phyloP scores from a whole-genome alignment of 2,329 filamentous ascomycete genomes.

The Ceratocystis destructans region DNA sequence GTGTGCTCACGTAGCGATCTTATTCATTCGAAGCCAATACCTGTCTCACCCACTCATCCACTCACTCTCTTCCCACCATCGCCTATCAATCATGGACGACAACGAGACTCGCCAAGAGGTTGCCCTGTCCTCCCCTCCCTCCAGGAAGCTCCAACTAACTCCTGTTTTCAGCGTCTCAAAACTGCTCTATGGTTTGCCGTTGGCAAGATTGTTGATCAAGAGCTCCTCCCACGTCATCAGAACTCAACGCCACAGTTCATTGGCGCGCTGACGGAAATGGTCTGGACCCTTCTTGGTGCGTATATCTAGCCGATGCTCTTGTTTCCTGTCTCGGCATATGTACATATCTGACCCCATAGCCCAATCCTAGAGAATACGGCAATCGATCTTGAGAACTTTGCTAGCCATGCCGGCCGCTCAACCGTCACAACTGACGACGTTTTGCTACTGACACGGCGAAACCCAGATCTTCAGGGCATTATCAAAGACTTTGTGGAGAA shows the following conservation, averaged over 20 bases:
- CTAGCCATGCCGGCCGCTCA: slow-evolving; percentile 64
- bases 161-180: slow-evolving; percentile 53
- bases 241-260: slow-evolving; percentile 92
- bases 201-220: slow-evolving; percentile 78
- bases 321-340: not conserved
- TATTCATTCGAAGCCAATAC: not conserved
- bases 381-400: slow-evolving; percentile 42
- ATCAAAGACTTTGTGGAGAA: slow-evolving; percentile 55
- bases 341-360: not conserved
- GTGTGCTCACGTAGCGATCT: not conserved
- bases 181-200: slow-evolving; percentile 72
- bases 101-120: slow-evolving; percentile 18
- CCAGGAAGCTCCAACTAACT: not conserved
- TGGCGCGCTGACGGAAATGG: slow-evolving; percentile 69
- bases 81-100: slow-evolving; percentile 14
- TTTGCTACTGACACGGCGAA: slow-evolving; percentile 70
- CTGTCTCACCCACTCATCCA: not conserved
- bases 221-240: slow-evolving; percentile 46
- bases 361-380: slow-evolving; percentile 36
- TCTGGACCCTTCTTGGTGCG: slow-evolving; percentile 74
- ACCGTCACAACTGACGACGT: slow-evolving; percentile 80
- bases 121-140: not conserved
- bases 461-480: slow-evolving; percentile 68
- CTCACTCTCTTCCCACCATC: not conserved
- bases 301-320: slow-evolving; percentile 5